Evolutionary conservation across 148 eudicot genomes (phyloP), one percentile per base, ranked within the genome.

Genomic region (Pouteria glomerata): DNA sequence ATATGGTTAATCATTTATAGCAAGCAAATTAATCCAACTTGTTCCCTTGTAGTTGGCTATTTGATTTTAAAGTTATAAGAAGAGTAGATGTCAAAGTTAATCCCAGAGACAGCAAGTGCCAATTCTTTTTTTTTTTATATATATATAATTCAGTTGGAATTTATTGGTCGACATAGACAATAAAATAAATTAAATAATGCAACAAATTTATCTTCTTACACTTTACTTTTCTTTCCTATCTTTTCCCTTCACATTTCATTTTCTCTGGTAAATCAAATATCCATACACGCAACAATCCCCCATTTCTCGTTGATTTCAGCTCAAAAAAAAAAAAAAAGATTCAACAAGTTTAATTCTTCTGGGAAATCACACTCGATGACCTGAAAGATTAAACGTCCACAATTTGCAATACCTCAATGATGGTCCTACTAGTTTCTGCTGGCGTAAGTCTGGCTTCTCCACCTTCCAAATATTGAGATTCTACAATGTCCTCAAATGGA

Each of bases 401-500:
- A 31, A 14, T 6, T 8, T 11, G 37, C 16, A 24, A 35, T 85
- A 95, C 98, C 98, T 91, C 98, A 73, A 95, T 87, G 39, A 95
- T 78, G 31, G 98, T 95, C 74, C 97, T 87, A 73, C 86, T 72
- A 62, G 86, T 86, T 85, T 95, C 97, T 4, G 96, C 87, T 70
- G 93, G 85, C 35, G 89, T 83, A 74, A 95, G 90, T 26, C 73
- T 81, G 51, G 85, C 88, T 27, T 88, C 93, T 45, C 74, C 96
- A 63, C 76, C 73, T 73, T 72, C 89, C 42, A 76, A 6, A 10
- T 57, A 45, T 67, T 86, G 85, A 1, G 89, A 75, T 42, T 84
- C 93, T 14, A 72, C 69, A 83, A 95, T 87, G 50, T 95, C 97
- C 75, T 95, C 98, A 74, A 77, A 89, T 29, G 97, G 98, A 77